Base-by-base conservation (phyloP, 2,329 filamentous ascomycete species). In the Exutisphaerella laricina region DNA sequence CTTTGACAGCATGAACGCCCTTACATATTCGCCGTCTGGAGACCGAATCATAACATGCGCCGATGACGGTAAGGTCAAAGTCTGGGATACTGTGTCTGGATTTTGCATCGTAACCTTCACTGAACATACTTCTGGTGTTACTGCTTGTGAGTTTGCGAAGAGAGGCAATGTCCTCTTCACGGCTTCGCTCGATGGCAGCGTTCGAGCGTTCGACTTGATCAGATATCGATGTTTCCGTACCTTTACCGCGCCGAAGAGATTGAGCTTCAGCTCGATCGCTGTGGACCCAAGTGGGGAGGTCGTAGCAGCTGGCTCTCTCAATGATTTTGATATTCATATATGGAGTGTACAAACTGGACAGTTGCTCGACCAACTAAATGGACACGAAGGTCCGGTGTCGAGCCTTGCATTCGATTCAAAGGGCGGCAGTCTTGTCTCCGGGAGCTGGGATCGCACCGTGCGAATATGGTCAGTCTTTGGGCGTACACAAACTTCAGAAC, bases 291-390 rank as follows among this genome's bases (percentile, higher is more conserved):
- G 88, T 51, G 92, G 92, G 40, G 94, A 98, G 65, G 86, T 98
- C 6, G 85, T 98, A 3, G 94, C 90, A 46, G 92, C 92, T 7
- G 92, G 90, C 2, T 97, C 90, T 1, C 75, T 94, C 12, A 92
- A 98, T 64, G 95, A 89, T 4, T 97, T 96, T 54, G 90, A 97
- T 60, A 87, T 98, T 39, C 89, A 98, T 66, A 85, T 98, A 49
- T 98, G 92, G 92, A 96, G 88, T 4, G 94, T 98, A 3, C 92
- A 98, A 62, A 98, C 90, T 1, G 92, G 92, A 2, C 92, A 98
- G 64, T 73, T 98, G 13, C 79, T 98, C 4, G 92, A 98, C 62
- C 84, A 84, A 53, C 73, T 98, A 17, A 78, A 89, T 5, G 94
- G 92, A 1, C 92, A 98, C 56, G 90, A 98, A 68, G 92, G 90